Conservation (phyloP, 495 filamentous ascomycete genomes). For the Pseudoneurospora amorphoporcata region DNA sequence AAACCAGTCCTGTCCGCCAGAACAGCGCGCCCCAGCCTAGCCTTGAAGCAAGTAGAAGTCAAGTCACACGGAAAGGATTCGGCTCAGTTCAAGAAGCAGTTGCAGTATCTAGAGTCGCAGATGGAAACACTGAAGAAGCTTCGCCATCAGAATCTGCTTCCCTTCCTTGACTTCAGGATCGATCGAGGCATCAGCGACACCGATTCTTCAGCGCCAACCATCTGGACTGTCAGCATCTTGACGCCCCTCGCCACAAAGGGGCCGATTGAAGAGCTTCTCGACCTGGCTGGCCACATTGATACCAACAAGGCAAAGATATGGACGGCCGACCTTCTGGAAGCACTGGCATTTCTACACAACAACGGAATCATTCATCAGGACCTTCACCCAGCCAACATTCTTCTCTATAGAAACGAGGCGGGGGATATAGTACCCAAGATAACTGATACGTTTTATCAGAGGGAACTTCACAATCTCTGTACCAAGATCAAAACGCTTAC, state of each 20-base stretch:
- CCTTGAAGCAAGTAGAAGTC: conserved; percentile 59
- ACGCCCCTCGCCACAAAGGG: conserved; percentile 71
- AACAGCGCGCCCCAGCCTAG: conserved; percentile 47
- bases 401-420: conserved; percentile 50
- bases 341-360: conserved; percentile 73
- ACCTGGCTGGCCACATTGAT: conserved; percentile 61
- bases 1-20: conserved; percentile 48
- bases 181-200: conserved; percentile 33
- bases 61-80: conserved; percentile 45
- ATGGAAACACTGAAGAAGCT: conserved; percentile 64
- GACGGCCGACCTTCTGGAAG: conserved; percentile 86
- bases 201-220: conserved; percentile 23
- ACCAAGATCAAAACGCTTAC: conserved; percentile 31
- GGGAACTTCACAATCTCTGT: conserved; percentile 48
- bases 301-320: conserved; percentile 67
- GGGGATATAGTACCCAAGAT: conserved; percentile 56
- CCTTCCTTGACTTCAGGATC: conserved; percentile 75
- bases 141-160: conserved; percentile 65
- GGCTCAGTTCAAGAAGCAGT: conserved; percentile 50
- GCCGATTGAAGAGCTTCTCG: conserved; percentile 70
- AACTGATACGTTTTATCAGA: conserved; percentile 58
- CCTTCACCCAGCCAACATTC: conserved; percentile 65
- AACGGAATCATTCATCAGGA: conserved; percentile 72
- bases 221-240: conserved; percentile 77
- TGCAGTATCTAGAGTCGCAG: conserved; percentile 55